Evolutionary conservation across 768 basidiomycete species (phyloP), one percentile per base, ranked within the genome.

Genomic region (Dacryopinax primogenitus): DNA sequence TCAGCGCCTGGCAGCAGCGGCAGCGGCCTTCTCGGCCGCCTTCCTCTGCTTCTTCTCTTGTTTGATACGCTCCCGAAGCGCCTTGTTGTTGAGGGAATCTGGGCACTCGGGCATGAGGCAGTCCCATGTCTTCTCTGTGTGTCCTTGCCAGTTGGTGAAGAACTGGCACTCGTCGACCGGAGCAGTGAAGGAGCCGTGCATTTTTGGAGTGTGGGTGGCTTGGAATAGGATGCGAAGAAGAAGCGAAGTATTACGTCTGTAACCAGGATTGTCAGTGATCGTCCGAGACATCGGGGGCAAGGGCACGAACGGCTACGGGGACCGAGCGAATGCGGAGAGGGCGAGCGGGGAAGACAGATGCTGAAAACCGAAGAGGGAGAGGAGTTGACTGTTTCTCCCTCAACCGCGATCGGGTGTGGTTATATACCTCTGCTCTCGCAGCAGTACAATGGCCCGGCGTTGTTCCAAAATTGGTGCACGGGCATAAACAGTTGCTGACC

Each of bases 81-180:
- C 51, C 51, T 30, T 13, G 30, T 58, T 58, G 51, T 58, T 58
- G 51, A 58, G 26, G 3, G 51, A 58, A 30, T 58, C 51, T 21
- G 51, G 26, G 51, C 51, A 58, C 4, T 58, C 51, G 51, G 51
- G 51, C 51, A 58, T 58, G 13, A 58, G 51, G 51, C 51, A 58
- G 51, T 58, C 51, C 51, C 51, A 58, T 18, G 51, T 58, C 51
- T 58, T 58, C 51, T 58, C 51, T 23, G 30, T 32, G 15, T 58
- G 26, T 15, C 32, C 11, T 6, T 21, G 23, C 51, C 51, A 58
- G 51, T 58, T 58, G 51, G 51, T 58, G 51, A 58, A 58, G 51
- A 58, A 58, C 13, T 58, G 12, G 51, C 51, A 58, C 51, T 58
- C 26, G 51, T 58, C 51, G 21, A 58, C 51, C 9, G 51, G 51